Evolutionary conservation across 805 yeast genomes (phyloP), one percentile per base, ranked within the genome.

Genomic region (Metschnikowia drakensbergensis): DNA sequence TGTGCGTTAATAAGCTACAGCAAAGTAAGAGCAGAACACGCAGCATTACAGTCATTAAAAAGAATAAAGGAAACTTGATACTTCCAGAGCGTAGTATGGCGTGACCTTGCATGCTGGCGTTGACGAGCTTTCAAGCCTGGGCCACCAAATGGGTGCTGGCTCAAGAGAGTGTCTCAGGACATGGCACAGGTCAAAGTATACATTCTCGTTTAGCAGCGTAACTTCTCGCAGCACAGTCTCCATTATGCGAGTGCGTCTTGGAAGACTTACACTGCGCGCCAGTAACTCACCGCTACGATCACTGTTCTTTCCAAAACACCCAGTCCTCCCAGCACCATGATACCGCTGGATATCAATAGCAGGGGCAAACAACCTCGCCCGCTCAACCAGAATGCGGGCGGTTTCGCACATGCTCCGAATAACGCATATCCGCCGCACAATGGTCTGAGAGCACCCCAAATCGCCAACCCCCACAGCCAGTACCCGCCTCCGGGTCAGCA

Each of bases 301-400:
- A 27, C 32, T 23, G 27, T 32, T 40, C 23, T 40, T 31, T 28
- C 35, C 35, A 9, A 10, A 33, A 33, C n/a, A 41, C 45, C 26
- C n/a, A 11, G 11, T 13, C 13, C 3, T 17, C 29, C 17, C 29
- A 37, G 41, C 32, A 33, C 17, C 28, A 51, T 51, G 54, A 42
- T 51, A n/a, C 54, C 54, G 36, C 54, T 48, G 52, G 49, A 51
- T 22, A 31, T 43, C 32, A 32, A 48, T 35, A n/a, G n/a, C 40
- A 46, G 51, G 29, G 23, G 46, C 10, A 30, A 3, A 7, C 45
- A 45, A 23, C 30, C n/a, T 17, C 49, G n/a, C 2, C 39, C 10
- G 6, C 26, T 5, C 17, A 5, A 35, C 35, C 33, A 17, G 10
- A 13, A n/a, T 9, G 17, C 43, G 8, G 11, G 13, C 10, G 43